A percentile compares a stretch with the other conserved stretches of the same genome.
Evolutionary conservation across 306 rosid genomes (phyloP).

Genomic region (Trifolium dubium): DNA sequence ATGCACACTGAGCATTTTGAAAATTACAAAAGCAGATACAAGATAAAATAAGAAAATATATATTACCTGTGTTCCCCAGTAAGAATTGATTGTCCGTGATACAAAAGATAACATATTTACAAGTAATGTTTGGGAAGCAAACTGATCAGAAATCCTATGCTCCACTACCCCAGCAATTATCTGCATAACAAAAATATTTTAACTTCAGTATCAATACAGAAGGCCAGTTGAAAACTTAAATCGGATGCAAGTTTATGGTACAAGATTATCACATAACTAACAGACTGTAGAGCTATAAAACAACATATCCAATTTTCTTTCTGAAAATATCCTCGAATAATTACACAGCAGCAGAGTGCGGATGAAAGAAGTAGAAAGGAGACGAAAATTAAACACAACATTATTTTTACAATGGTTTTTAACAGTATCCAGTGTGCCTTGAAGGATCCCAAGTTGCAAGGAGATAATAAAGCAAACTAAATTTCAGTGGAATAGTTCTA

Average conservation of each 20-base stretch:
- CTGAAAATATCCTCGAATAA: constrained; percentile 26
- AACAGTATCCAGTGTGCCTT: background rate
- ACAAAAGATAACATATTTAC: constrained; percentile 85
- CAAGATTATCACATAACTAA: constrained; percentile 12
- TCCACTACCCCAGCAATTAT: constrained; percentile 93
- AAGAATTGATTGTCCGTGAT: constrained; percentile 83
- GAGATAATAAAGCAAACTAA: constrained; percentile 10
- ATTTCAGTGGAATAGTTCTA: constrained; percentile 20
- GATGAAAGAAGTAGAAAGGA: constrained; percentile 31
- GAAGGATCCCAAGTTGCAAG: constrained; percentile 20
- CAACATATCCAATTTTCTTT: constrained; percentile 20
- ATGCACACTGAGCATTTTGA: constrained; percentile 25
- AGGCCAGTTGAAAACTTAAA: constrained; percentile 29
- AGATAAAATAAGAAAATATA: constrained; percentile 16
- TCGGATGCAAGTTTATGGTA: constrained; percentile 14
- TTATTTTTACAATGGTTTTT: constrained; percentile 31
- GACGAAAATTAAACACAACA: constrained; percentile 21
- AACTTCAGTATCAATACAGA: constrained; percentile 36
- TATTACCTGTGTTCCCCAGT: constrained; percentile 95
- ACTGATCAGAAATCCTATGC: constrained; percentile 79
- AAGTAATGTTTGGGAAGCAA: constrained; percentile 71
- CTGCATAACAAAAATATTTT: constrained; percentile 51
- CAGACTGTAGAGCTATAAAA: constrained; percentile 1
- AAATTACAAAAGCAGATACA: constrained; percentile 34
- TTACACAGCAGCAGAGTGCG: constrained; percentile 27